A percentile compares a stretch with the other conserved stretches of the same genome.
Evolutionary conservation across 2,329 filamentous ascomycete species (phyloP).

Genomic region (Rhynchosporium graminicola): DNA sequence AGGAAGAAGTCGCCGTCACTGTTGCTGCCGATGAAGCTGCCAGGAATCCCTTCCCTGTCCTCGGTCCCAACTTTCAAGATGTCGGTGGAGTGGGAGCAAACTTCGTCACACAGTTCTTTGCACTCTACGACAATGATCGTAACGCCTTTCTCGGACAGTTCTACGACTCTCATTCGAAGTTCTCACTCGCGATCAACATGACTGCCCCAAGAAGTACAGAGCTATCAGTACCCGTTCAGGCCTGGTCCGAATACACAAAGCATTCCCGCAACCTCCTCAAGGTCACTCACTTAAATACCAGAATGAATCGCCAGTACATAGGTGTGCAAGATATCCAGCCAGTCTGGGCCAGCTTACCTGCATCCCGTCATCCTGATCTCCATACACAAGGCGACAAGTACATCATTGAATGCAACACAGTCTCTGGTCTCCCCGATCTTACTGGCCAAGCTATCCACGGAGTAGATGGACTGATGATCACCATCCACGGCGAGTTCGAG

Average conservation of each 20-base stretch:
- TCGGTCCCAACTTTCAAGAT: slow-evolving; percentile 71
- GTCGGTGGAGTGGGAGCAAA: slow-evolving; percentile 72
- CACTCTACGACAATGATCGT: slow-evolving; percentile 72
- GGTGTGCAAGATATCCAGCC: slow-evolving; percentile 66
- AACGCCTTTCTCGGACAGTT: slow-evolving; percentile 61
- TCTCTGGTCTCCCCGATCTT: slow-evolving; percentile 71
- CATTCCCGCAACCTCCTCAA: slow-evolving; percentile 76
- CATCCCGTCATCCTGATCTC: slow-evolving; percentile 74
- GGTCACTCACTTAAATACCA: slow-evolving; percentile 60
- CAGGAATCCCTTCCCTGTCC: slow-evolving; percentile 62
- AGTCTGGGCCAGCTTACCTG: slow-evolving; percentile 69
- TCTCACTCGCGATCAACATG: slow-evolving; percentile 75
- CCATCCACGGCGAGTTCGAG: slow-evolving; percentile 81
- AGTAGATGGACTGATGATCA: slow-evolving; percentile 76
- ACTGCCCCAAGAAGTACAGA: slow-evolving; percentile 51
- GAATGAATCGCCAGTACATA: slow-evolving; percentile 65
- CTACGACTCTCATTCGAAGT: slow-evolving; percentile 75
- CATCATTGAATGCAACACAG: slow-evolving; percentile 77
- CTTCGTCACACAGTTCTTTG: slow-evolving; percentile 75
- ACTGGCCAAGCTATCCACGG: slow-evolving; percentile 62
- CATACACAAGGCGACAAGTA: slow-evolving; percentile 68
- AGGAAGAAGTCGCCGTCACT: slow-evolving; percentile 64
- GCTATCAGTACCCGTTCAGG: slow-evolving; percentile 47
- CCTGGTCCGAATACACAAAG: slow-evolving; percentile 76
- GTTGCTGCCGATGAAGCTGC: slow-evolving; percentile 49